phyloP scores from a whole-genome alignment of 768 basidiomycete genomes.

The Lyophyllum decastes region DNA sequence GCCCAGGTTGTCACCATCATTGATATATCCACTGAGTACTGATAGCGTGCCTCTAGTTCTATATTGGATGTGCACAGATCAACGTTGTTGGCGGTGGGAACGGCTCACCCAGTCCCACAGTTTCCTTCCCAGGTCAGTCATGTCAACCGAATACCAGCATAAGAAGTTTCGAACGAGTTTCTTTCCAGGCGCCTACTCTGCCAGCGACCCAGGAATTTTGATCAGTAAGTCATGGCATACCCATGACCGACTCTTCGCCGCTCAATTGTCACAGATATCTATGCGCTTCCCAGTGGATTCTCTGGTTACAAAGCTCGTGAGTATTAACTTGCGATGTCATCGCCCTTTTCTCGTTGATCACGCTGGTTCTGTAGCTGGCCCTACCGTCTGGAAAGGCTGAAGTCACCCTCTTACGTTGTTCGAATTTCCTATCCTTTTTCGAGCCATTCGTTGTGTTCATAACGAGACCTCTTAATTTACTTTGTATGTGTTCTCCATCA shows the following conservation, averaged over 20 bases:
- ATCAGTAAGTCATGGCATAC: conserved; percentile 23
- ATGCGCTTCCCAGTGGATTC: conserved; percentile 28
- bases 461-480: neutral
- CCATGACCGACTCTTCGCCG: neutral
- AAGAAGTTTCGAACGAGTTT: neutral
- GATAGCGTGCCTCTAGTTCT: conserved; percentile 25
- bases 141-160: neutral
- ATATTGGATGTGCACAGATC: conserved; percentile 38
- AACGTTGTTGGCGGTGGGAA: conserved; percentile 33
- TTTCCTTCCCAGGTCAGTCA: conserved; percentile 34
- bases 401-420: neutral
- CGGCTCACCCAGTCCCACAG: conserved; percentile 30
- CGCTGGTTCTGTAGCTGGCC: conserved; percentile 23
- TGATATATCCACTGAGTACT: neutral
- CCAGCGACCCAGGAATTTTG: conserved; percentile 33
- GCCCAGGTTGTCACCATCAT: conserved; percentile 24
- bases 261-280: conserved; percentile 24
- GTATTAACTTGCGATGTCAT: conserved; percentile 6
- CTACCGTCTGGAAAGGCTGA: conserved; percentile 32
- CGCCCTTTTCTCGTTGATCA: neutral
- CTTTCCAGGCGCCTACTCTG: conserved; percentile 29
- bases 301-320: conserved; percentile 34
- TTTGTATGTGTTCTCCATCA: neutral
- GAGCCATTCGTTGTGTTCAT: neutral
- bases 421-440: neutral